Evolutionary conservation across 148 eudicot species (phyloP).

Genomic region (Beta vulgaris): DNA sequence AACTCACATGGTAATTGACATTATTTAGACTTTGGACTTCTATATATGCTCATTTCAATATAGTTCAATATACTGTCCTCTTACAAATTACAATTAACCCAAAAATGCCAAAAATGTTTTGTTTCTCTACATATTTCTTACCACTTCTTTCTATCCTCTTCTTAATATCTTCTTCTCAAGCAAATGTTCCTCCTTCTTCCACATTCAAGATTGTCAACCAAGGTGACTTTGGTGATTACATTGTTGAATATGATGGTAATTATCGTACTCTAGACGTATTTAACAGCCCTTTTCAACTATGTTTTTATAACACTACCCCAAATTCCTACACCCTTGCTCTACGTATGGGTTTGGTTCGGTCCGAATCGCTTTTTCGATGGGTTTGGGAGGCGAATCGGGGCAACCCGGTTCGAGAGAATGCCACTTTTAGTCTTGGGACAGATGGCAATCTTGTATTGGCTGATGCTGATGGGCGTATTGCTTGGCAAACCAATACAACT

Average conservation of each 20-base stretch:
- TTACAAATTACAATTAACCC: not conserved
- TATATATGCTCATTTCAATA: too few species aligned
- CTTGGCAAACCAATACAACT: conserved; percentile 33
- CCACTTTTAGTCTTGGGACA: conserved; percentile 25
- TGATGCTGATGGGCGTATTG: conserved; percentile 30
- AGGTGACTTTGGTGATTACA: conserved; percentile 55
- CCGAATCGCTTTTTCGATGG: conserved; percentile 35
- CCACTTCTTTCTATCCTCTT: not conserved
- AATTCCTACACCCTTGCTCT: conserved; percentile 37
- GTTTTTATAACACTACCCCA: conserved; percentile 43
- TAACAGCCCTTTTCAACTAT: conserved; percentile 32
- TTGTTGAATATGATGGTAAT: conserved; percentile 38
- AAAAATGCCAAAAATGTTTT: not conserved
- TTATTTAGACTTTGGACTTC: too few species aligned
- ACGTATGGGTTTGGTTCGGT: conserved; percentile 29
- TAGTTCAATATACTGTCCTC: too few species aligned
- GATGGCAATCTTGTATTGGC: conserved; percentile 36
- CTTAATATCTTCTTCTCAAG: not conserved
- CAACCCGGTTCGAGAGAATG: conserved; percentile 36
- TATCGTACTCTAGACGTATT: conserved; percentile 22
- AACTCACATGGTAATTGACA: too few species aligned
- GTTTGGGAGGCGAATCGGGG: conserved; percentile 47
- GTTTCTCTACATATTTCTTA: conserved; percentile 2
- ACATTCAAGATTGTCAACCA: conserved; percentile 52
- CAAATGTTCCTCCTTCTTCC: conserved; percentile 26